Base-by-base conservation (phyloP, 23 red algal genomes). In the Gracilariopsis chorda region DNA sequence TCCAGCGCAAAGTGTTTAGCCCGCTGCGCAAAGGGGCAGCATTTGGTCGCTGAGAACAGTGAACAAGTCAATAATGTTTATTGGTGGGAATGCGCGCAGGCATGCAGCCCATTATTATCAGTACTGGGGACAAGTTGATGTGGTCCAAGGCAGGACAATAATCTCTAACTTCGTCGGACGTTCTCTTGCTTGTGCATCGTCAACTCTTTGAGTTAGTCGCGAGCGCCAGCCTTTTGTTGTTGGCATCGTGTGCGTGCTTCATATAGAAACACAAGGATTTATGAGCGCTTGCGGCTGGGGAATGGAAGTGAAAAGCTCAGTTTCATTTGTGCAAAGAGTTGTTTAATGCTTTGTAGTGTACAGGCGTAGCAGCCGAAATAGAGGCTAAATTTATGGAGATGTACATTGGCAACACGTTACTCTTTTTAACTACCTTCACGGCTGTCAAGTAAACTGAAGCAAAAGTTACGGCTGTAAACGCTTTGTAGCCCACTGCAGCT, bases 391-490 rank as follows among this genome's bases (percentile, higher is more conserved):
- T 3, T 62, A 62, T 62, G 23, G 34, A 30, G 57, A 62, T 62
- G 25, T 62, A 62, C 57, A 28, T 62, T 62, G 25, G 57, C 57
- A 62, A 30, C 33, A 68, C 62, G 41, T 36, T 40, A 39, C 32
- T 37, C 33, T 68, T 68, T n/a, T 46, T 73, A 73, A 73, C 36
- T 46, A 0, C 11, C 2, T 2, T 24, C 5, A 44, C 8, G 6
- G 47, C 40, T 20, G n/a, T n/a, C 5, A 73, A 6, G 47, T 9
- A 14, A 73, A 73, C 21, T 45, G 40, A 73, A 23, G 36, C 67
- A 46, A 23, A n/a, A 70, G n/a, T 89, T 51, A 89, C 43, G 85
- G 85, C 30, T 89, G 85, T 43, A 89, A 41, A 41, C 85, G 61
- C 35, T 40, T 76, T 12, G 23, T 49, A 20, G 3, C 6, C 85